These are phyloP conservation scores for Geranium rotundifolium DNA, from an alignment of 345 rosid species.

Conservation along the genomic window DNA sequence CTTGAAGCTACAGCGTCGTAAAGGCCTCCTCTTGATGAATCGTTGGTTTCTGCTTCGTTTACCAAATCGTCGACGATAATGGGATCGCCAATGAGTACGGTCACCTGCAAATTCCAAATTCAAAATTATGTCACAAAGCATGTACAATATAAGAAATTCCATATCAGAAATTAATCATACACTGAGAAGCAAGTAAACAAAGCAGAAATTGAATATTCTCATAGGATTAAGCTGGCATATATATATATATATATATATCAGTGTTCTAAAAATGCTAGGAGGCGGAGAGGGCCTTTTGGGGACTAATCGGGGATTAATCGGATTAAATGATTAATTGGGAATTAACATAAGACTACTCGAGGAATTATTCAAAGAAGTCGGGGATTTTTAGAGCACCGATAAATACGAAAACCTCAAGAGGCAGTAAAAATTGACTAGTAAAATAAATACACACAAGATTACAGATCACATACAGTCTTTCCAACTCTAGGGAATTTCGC, in stretches of 20 bases:
- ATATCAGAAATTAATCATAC: too few species aligned
- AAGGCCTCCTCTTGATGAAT: constrained; percentile 49
- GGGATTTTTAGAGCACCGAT: too few species aligned
- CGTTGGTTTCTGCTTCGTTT: constrained; percentile 26
- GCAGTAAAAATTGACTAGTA: background rate
- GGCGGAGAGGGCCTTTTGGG: too few species aligned
- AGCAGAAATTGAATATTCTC: too few species aligned
- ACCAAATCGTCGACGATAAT: constrained; percentile 64
- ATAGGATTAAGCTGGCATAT: too few species aligned
- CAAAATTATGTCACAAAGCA: background rate
- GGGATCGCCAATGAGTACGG: constrained; percentile 80
- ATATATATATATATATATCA: too few species aligned
- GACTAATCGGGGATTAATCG: too few species aligned
- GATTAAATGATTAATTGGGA: too few species aligned
- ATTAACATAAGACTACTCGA: too few species aligned
- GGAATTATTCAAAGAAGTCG: background rate
- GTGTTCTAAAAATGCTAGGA: too few species aligned
- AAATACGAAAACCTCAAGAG: background rate
- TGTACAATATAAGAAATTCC: background rate
- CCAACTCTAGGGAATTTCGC: constrained; percentile 83
- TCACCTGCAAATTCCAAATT: constrained; percentile 38
- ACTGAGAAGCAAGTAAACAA: background rate
- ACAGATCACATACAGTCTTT: constrained; percentile 46
- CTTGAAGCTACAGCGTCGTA: constrained; percentile 84
- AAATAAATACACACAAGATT: background rate